Evolutionary conservation across 129 eudicot genomes (phyloP).

Genomic region (Dittrichia graveolens): DNA sequence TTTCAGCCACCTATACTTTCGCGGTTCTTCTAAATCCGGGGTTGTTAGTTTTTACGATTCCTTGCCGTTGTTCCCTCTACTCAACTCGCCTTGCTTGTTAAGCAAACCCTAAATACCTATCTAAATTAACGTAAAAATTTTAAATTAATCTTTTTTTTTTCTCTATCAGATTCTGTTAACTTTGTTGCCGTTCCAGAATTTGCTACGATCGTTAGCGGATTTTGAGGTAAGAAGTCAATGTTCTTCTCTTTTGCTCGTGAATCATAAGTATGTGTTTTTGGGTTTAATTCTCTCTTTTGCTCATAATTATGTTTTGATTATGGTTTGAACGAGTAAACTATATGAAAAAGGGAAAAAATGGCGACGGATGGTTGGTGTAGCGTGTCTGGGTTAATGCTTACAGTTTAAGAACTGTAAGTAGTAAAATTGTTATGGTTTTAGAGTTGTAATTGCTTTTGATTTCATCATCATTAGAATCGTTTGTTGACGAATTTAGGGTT

Average conservation of each 20-base stretch:
- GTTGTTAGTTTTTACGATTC: background rate
- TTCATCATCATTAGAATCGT: background rate
- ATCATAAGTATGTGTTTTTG: background rate
- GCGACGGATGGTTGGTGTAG: background rate
- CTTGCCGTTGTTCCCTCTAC: background rate
- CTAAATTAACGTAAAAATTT: background rate
- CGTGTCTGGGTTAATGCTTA: background rate
- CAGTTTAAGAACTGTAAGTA: background rate
- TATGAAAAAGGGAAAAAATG: background rate
- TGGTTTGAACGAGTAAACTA: conserved; percentile 1
- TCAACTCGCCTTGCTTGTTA: conserved; percentile 5
- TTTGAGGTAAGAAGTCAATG: conserved; percentile 17
- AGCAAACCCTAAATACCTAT: conserved; percentile 23
- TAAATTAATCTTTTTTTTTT: background rate
- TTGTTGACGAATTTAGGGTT: conserved; percentile 26
- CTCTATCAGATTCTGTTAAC: background rate
- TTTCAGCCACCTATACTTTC: background rate
- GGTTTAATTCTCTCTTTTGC: no score
- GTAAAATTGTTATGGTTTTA: background rate
- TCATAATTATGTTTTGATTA: background rate
- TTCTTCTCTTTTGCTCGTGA: background rate
- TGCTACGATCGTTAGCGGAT: background rate
- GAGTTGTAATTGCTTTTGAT: background rate
- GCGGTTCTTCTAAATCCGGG: conserved; percentile 21
- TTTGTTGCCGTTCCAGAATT: conserved; percentile 9